These are phyloP conservation scores for Fusarium mundagurra DNA, from an alignment of 2,329 filamentous ascomycete species.

Conservation along the genomic window DNA sequence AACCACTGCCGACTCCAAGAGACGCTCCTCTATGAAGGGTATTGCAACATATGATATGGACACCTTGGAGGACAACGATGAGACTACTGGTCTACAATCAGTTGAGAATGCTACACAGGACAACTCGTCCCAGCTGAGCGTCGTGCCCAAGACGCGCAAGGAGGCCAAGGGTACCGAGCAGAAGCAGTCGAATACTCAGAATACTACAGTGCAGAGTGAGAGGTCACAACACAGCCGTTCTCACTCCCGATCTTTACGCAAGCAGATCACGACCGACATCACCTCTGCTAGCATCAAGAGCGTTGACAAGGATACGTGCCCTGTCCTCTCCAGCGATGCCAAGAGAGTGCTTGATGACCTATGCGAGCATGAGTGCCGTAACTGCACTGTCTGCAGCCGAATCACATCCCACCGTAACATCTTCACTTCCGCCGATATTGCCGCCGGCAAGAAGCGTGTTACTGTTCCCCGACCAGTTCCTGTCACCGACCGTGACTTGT, in stretches of 20 bases:
- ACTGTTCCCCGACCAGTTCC: conserved; percentile 72
- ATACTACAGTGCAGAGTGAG: conserved; percentile 39
- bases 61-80: conserved; percentile 46
- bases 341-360: conserved; percentile 63
- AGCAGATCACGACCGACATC: conserved; percentile 38
- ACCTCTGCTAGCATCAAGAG: conserved; percentile 38
- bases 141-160: conserved; percentile 41
- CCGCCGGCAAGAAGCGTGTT: conserved; percentile 65
- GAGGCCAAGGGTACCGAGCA: conserved; percentile 29
- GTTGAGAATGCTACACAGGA: conserved; percentile 49
- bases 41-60: conserved; percentile 39
- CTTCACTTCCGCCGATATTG: conserved; percentile 51
- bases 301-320: conserved; percentile 48
- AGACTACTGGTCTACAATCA: conserved; percentile 49
- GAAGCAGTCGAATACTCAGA: conserved; percentile 31
- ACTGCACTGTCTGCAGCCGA: conserved; percentile 67
- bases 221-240: conserved; percentile 41
- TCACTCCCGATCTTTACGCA: conserved; percentile 42
- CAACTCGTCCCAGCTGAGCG: conserved; percentile 46
- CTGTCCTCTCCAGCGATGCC: conserved; percentile 62
- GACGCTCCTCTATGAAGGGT: conserved; percentile 34
- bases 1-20: conserved; percentile 38
- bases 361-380: conserved; percentile 64
- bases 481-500: conserved; percentile 68
- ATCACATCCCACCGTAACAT: conserved; percentile 58